Base-by-base conservation (phyloP, 75 land plant species). In the Picea sitchensis region DNA sequence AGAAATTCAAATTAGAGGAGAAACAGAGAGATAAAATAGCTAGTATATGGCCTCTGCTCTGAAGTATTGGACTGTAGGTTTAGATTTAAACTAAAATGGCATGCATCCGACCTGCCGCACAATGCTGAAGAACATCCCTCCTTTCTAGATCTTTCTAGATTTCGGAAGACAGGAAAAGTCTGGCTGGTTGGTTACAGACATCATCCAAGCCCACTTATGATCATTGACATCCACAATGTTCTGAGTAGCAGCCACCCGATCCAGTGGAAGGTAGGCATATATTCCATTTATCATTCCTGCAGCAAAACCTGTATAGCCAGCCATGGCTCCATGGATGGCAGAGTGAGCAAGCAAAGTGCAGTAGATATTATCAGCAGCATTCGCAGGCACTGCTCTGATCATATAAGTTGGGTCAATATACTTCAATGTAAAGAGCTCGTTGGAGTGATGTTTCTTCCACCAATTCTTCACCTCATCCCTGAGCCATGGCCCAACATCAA, bases 391-490 rank as follows among this genome's bases (percentile, higher is more conserved):
- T 12, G 98, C 96, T 15, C 98, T 87, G 32, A 96, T 88, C 96
- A 94, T 96, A 78, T 96, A 96, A 0, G 95, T 96, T 1, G 98
- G 96, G 83, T 96, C 98, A 56, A 94, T 94, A 72, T 94, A 96
- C 79, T 96, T 96, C 65, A 92, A 88, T 4, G 95, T 89, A 73
- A 93, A 92, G 76, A 92, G 68, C 76, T 93, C 93, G 3, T 77
- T 82, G 0, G 90, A 83, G 60, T 90, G 94, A 54, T 80, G 87
- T 54, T 85, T 82, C 15, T 80, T 79, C 94, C 94, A 92, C 96
- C 96, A 93, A 4, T 80, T 82, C 76, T 92, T 92, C 64, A 91
- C 77, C 88, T 94, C 92, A 12, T 86, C 79, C 44, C 84, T 83
- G 69, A 93, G 69, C 90, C 91, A 93, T 20, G 81, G 65, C 9